These are phyloP conservation scores for Leishmania braziliensis DNA, from an alignment of 208 protist species.

Conservation along the genomic window DNA sequence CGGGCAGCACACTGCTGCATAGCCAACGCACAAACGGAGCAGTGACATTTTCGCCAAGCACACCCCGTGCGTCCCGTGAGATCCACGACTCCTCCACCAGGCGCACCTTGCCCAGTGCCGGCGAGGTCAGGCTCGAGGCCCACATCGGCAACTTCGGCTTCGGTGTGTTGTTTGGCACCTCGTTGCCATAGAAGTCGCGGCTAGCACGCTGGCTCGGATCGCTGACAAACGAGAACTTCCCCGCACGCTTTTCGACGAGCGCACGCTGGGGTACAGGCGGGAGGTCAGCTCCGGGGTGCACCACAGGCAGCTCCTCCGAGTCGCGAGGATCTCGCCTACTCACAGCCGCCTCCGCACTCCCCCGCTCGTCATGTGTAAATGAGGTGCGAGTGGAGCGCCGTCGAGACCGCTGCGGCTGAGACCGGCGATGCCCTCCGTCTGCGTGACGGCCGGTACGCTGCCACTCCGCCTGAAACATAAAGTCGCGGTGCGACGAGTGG, in stretches of 20 bases:
- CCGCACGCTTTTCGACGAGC: constrained; percentile 12
- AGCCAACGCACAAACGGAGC: constrained; percentile 27
- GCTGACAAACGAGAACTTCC: constrained; percentile 58
- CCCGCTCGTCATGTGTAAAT: not conserved
- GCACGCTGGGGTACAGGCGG: not conserved
- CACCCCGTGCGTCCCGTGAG: constrained; percentile 34
- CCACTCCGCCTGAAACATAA: constrained; percentile 6
- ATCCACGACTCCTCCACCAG: constrained; percentile 64
- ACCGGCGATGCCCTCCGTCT: not conserved
- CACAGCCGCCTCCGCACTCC: not conserved
- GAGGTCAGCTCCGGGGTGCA: constrained; percentile 11
- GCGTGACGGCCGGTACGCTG: not conserved
- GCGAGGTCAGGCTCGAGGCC: constrained; percentile 73
- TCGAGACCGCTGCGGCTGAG: not conserved
- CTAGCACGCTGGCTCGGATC: constrained; percentile 24
- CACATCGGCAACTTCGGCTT: constrained; percentile 72
- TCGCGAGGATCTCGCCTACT: not conserved
- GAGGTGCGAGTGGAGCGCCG: not conserved
- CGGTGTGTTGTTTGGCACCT: constrained; percentile 67
- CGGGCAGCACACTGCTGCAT: constrained; percentile 3
- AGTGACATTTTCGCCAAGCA: constrained; percentile 24
- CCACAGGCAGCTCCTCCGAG: constrained; percentile 8
- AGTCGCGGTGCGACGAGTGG: constrained; percentile 7
- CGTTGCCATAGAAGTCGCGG: constrained; percentile 24
- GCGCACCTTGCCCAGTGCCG: constrained; percentile 52